Base-by-base conservation (phyloP, 129 eudicot species). In the Gnaphalium uliginosum region DNA sequence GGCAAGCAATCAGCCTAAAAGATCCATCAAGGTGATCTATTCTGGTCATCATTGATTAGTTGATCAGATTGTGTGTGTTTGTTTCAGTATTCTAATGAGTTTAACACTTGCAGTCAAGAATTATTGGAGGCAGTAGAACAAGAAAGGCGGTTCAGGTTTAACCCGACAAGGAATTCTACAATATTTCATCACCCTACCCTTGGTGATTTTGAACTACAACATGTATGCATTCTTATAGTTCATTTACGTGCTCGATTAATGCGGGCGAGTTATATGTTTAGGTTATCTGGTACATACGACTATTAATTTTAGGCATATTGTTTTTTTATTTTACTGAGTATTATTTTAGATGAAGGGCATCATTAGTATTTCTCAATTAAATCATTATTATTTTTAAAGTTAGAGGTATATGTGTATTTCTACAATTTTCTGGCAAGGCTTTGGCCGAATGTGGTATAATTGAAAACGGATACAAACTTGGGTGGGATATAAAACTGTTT, bases 111-210 rank as follows among this genome's bases (percentile, higher is more conserved):
- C 85, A 90, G 96, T 71, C 96, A 90, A 79, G 96, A 90, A 65
- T 79, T 90, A 63, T 82, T 90, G 71, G 93, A 87, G 64, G 96
- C 84, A 9, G 88, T 90, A 57, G 96, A 85, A 74, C 86, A 80
- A 21, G 96, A 90, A 66, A 85, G 90, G 69, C 86, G 72, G 18
- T 14, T 87, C 27, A 76, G 93, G 69, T 74, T 71, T 51, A 85
- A 81, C 71, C 84, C 88, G 21, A 74, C 87, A 24, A 83, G 96
- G 79, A 87, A 79, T 82, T 74, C 92, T 10, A 76, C 89, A 30
- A 83, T 87, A 81, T 87, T 90, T 80, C 96, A 75, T 67, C 93
- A 85, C 72, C 93, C 96, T 1, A 82, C 96, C 2, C 83, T 90
- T 19, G 96, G 92, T 19, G 88, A 87, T 71, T 83, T 87, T 73